Conservation (phyloP, 169 alveolate genomes). For the Eimeria necatrix region DNA sequence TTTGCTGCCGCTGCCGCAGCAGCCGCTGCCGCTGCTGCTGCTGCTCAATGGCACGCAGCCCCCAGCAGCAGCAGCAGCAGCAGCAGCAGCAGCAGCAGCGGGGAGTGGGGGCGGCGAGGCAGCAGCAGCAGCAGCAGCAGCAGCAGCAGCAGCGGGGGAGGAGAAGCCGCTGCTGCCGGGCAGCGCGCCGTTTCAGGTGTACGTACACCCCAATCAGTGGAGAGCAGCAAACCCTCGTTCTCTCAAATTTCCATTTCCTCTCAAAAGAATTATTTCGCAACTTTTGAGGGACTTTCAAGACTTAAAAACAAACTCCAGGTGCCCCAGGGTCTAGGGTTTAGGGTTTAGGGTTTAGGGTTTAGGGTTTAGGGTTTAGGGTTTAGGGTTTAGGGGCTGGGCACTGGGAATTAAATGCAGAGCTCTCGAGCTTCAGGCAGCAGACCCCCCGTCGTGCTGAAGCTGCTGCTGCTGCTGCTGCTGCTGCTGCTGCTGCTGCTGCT, state of each 20-base stretch:
- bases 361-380: slow-evolving; percentile 32
- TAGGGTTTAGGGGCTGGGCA: not conserved
- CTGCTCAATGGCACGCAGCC: not conserved
- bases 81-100: slow-evolving; percentile 31
- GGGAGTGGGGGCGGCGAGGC: not conserved
- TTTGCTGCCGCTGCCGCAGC: not conserved
- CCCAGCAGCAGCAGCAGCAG: slow-evolving; percentile 38
- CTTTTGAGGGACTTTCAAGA: not conserved
- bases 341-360: slow-evolving; percentile 54
- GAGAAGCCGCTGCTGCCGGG: slow-evolving; percentile 12
- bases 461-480: slow-evolving; percentile 63
- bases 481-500: slow-evolving; percentile 68
- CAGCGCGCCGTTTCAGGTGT: slow-evolving; percentile 41
- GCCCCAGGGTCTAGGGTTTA: not conserved
- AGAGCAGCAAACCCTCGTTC: not conserved
- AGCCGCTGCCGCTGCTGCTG: not conserved
- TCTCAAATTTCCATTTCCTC: not conserved
- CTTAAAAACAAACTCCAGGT: not conserved
- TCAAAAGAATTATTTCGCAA: not conserved
- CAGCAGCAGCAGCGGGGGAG: slow-evolving; percentile 30
- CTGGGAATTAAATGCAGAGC: not conserved
- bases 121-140: slow-evolving; percentile 3
- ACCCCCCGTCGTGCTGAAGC: no score
- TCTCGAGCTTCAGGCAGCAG: no score
- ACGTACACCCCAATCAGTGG: slow-evolving; percentile 39